Percentiles rank a stretch among this genome's conserved stretches.
These are phyloP conservation scores for Gaeumannomyces tritici DNA, from an alignment of 2,329 filamentous ascomycete genomes.

Conservation along the genomic window DNA sequence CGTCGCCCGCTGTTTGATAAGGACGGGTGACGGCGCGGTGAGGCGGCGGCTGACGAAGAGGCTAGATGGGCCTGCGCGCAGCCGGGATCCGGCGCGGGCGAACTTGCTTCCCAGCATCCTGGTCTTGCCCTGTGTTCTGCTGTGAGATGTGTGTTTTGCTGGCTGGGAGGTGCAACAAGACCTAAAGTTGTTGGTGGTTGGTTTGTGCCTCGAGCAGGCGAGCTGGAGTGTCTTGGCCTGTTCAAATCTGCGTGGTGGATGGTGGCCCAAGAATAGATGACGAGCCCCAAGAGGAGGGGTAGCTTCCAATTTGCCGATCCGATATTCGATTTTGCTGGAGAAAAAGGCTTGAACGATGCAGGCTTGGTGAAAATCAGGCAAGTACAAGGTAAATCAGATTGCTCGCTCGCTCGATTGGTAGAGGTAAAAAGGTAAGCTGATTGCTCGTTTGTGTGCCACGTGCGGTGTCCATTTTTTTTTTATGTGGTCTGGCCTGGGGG, in stretches of 20 bases:
- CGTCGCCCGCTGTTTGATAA: background rate
- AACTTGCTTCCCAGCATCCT: background rate
- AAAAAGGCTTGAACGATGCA: background rate
- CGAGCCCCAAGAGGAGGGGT: background rate
- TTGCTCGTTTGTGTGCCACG: too few relatives aligned
- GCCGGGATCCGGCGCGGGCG: background rate
- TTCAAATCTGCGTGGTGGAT: background rate
- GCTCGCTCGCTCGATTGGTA: background rate
- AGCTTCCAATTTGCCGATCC: background rate
- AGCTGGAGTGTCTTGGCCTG: background rate
- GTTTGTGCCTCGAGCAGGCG: background rate
- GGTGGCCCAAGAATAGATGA: background rate
- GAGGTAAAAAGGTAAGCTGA: too few relatives aligned
- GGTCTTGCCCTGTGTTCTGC: background rate
- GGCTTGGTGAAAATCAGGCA: background rate
- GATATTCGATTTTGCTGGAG: too few relatives aligned
- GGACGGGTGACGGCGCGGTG: background rate
- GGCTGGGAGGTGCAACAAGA: background rate
- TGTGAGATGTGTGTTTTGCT: background rate
- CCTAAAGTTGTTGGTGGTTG: background rate
- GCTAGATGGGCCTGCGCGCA: background rate
- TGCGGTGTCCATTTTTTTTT: too few relatives aligned
- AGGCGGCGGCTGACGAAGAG: background rate
- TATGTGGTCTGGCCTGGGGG: too few relatives aligned
- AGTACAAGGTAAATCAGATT: background rate